Percentiles rank a stretch among this genome's conserved stretches.
These are phyloP conservation scores for Oehlia diaphana DNA, from an alignment of 192 early-diverging fungal species.

Conservation along the genomic window DNA sequence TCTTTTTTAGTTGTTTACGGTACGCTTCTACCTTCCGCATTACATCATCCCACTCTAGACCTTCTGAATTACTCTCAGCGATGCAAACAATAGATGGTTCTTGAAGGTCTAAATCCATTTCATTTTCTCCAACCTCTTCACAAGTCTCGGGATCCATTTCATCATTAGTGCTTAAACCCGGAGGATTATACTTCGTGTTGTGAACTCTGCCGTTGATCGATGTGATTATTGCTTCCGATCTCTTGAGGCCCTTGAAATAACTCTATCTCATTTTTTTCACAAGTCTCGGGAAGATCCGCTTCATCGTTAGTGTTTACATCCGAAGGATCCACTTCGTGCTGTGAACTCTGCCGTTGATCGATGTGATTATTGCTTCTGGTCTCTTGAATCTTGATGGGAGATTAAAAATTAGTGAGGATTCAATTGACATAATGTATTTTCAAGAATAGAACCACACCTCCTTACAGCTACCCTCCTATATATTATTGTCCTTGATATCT, in stretches of 20 bases:
- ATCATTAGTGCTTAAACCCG: neutral
- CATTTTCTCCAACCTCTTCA: conserved; percentile 7
- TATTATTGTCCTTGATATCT: conserved; percentile 16
- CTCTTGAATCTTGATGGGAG: conserved; percentile 11
- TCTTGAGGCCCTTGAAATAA: conserved; percentile 21
- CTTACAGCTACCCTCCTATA: neutral
- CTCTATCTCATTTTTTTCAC: conserved; percentile 6
- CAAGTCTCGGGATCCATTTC: conserved; percentile 16
- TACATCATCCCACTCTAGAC: conserved; percentile 16
- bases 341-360: conserved; percentile 16
- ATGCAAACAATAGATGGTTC: conserved; percentile 10
- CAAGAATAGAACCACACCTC: conserved; percentile 13
- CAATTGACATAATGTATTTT: conserved; percentile 12
- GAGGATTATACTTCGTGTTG: conserved; percentile 5
- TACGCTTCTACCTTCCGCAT: conserved; percentile 23
- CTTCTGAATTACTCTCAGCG: conserved; percentile 11
- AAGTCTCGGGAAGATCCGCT: conserved; percentile 14
- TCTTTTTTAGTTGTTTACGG: neutral
- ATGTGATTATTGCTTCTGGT: conserved; percentile 19
- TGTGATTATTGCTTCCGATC: conserved; percentile 13
- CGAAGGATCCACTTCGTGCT: neutral
- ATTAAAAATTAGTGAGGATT: conserved; percentile 18
- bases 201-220: conserved; percentile 14
- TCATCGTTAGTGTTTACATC: neutral
- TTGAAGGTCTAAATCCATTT: conserved; percentile 22